Base-by-base conservation (phyloP, 2,329 filamentous ascomycete genomes). In the Coccinonectria pachysandricola region DNA sequence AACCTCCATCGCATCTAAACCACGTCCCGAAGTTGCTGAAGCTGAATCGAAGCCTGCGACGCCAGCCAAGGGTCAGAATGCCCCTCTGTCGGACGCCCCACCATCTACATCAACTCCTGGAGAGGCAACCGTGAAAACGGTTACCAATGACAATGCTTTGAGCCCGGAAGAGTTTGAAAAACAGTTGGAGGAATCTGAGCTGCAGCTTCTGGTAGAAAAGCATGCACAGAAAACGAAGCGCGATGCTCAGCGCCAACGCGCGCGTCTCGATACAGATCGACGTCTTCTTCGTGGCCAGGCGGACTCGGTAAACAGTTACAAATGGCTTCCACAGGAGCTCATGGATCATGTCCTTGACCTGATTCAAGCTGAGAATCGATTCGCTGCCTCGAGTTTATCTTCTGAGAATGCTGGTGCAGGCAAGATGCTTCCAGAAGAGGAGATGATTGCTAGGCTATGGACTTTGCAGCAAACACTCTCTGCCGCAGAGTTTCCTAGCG, bases 121-220 rank as follows among this genome's bases (percentile, higher is more conserved):
- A 30, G 40, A 46, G 31, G 31, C 44, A 36, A 39, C 26, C 15
- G 20, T 27, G 30, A 40, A 28, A 9, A 16, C 29, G 19, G 25
- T 24, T 16, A 17, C 30, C n/a, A 36, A 51, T 16, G 42, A 57
- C 27, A 59, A 71, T 28, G 60, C 70, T 15, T 57, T 88, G 38
- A 84, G 74, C 24, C 79, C 88, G 1, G 88, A 95, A 49, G 84
- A 96, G 52, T 80, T 95, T 26, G 91, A 95, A 49, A 76, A 64
- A 37, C 84, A 93, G 45, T 69, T 96, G 10, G 85, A 95, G 51
- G 79, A 86, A 44, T 80, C 85, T n/a, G 85, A 93, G 45, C 64
- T 98, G 19, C 87, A 96, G 53, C 59, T 83, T 12, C 60, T 95
- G 5, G 79, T 96, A 10, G 88, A 96, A 37, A 91, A 86, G 48